These are phyloP conservation scores for Malus fusca DNA, from an alignment of 306 rosid species.

Conservation along the genomic window DNA sequence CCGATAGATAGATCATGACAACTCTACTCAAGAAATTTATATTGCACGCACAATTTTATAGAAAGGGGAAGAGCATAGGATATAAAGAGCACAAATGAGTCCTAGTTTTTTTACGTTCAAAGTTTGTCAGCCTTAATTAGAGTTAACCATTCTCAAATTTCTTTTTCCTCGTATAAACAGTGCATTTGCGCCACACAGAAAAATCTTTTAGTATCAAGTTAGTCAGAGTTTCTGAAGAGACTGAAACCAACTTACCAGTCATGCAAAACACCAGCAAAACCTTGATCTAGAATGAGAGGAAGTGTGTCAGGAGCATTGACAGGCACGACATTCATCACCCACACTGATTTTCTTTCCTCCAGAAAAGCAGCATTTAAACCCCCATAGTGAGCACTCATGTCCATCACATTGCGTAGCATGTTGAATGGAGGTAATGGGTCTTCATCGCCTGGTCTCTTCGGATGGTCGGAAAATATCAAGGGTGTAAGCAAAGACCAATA, in stretches of 20 bases:
- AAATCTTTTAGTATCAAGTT: background rate
- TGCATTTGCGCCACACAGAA: background rate
- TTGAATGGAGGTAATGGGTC: conserved; percentile 97
- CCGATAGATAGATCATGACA: conserved; percentile 21
- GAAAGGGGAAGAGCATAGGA: background rate
- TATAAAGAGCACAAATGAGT: background rate
- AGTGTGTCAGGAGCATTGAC: conserved; percentile 61
- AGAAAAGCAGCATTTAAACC: conserved; percentile 84
- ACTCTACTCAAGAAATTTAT: conserved; percentile 1
- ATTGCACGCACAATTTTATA: background rate
- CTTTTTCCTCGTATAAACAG: background rate
- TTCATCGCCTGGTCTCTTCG: conserved; percentile 99
- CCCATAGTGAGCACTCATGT: conserved; percentile 88
- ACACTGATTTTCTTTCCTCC: conserved; percentile 73
- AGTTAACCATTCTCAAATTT: background rate
- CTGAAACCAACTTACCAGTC: conserved; percentile 64
- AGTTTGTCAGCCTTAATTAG: background rate
- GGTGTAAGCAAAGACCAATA: conserved; percentile 98
- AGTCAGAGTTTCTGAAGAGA: conserved; percentile 7
- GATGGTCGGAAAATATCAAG: conserved; percentile 97
- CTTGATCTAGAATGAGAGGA: conserved; percentile 85
- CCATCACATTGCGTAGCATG: conserved; percentile 96
- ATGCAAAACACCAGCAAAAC: conserved; percentile 87
- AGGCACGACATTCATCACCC: conserved; percentile 99
- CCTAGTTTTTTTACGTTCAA: background rate